Evolutionary conservation across 805 yeast species (phyloP).

Genomic region (Ogataea haglerorum): DNA sequence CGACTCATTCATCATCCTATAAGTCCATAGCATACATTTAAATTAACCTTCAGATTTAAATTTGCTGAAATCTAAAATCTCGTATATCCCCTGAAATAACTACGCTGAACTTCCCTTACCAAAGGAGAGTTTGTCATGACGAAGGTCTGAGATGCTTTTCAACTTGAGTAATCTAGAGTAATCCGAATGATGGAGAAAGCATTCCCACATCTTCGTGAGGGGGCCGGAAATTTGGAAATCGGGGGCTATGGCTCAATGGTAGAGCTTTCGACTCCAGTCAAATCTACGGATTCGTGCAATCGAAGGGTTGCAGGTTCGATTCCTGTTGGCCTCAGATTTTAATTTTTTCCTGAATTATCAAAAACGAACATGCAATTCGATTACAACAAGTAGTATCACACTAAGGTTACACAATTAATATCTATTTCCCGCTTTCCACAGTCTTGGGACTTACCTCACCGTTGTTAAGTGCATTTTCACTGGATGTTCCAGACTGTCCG

Average conservation of each 20-base stretch:
- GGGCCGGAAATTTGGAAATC: constrained; percentile 4
- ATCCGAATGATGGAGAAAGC: too few species aligned
- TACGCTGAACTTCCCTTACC: too few species aligned
- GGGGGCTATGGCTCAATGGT: constrained; percentile 77
- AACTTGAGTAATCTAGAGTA: too few species aligned
- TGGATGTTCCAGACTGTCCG: neutral
- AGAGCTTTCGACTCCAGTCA: constrained; percentile 72
- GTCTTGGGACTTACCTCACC: constrained; percentile 21
- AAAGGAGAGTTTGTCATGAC: too few species aligned
- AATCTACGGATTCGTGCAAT: constrained; percentile 40
- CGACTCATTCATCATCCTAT: too few species aligned
- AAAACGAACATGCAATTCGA: too few species aligned
- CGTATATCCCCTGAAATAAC: too few species aligned
- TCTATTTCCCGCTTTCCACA: constrained; percentile 12
- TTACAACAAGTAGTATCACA: neutral
- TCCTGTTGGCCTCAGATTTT: constrained; percentile 72
- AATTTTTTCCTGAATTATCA: constrained; percentile 21
- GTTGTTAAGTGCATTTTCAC: constrained; percentile 12
- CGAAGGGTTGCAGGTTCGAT: constrained; percentile 86
- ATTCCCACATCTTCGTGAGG: too few species aligned
- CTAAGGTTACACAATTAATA: neutral
- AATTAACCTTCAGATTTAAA: neutral
- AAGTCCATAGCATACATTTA: neutral
- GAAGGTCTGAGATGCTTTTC: too few species aligned
- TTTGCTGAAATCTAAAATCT: too few species aligned